These are phyloP conservation scores for Nemania abortiva DNA, from an alignment of 2,329 filamentous ascomycete species.

Conservation along the genomic window DNA sequence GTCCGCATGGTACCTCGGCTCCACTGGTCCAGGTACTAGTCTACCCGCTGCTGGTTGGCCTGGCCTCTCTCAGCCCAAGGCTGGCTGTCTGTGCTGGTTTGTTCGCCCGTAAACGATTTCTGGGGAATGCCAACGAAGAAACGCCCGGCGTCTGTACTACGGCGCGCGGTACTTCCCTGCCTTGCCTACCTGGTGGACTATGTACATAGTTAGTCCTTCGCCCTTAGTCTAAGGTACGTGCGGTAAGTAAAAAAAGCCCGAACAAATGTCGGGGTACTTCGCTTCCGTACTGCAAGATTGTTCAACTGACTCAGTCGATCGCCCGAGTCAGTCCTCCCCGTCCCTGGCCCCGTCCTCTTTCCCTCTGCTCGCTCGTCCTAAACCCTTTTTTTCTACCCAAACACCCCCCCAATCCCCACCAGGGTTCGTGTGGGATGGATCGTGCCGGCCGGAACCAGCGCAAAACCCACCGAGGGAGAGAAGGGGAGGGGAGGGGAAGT, in stretches of 20 bases:
- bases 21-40: slow-evolving; percentile 19
- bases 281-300: neutral
- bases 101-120: slow-evolving; percentile 13
- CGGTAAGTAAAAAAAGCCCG: slow-evolving; percentile 5
- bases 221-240: neutral
- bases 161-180: slow-evolving; percentile 17
- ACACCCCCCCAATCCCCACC: slow-evolving; percentile 5
- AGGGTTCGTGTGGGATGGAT: slow-evolving; percentile 6
- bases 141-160: slow-evolving; percentile 3
- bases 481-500: neutral
- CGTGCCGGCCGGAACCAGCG: slow-evolving; percentile 23
- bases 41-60: slow-evolving; percentile 3
- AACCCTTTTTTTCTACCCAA: neutral
- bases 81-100: neutral
- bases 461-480: slow-evolving; percentile 2
- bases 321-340: slow-evolving; percentile 20
- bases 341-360: neutral
- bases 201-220: slow-evolving; percentile 10
- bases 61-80: neutral
- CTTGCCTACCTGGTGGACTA: neutral
- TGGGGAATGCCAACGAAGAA: slow-evolving; percentile 16
- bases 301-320: slow-evolving; percentile 20
- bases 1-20: neutral
- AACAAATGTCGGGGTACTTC: slow-evolving; percentile 11
- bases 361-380: neutral